Base-by-base conservation (phyloP, 768 basidiomycete genomes). In the Serendipita sp. region DNA sequence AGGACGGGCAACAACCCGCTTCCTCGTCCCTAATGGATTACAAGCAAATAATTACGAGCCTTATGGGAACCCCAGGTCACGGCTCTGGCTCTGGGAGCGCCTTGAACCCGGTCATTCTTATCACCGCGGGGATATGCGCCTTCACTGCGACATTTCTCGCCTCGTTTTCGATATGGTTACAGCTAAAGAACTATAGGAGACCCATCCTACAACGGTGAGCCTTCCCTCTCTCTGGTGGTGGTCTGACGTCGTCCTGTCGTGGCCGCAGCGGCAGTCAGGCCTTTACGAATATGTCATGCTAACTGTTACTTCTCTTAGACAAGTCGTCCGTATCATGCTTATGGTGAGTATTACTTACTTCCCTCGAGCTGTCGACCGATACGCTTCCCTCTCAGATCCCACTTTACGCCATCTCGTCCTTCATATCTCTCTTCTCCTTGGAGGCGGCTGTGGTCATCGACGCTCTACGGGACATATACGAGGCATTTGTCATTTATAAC, bases 381-480 rank as follows among this genome's bases (percentile, higher is more conserved):
- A 3, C 22, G 30, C 4, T 9, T 44, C 2, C n/a, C n/a, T 24
- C 3, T 51, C 74, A 74, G 75, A 75, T 77, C 3, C 95, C 95
- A 0, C 75, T 98, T 30, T 98, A 99, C 71, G 91, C 84, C 0
- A 77, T 98, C 30, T 80, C 96, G 0, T 93, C 91, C 2, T 77
- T 97, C 67, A 91, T 97, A 65, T 91, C 95, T 0, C 77, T 99
- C 42, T 90, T 93, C 75, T 96, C 93, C 0, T 76, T 97, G 62
- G 88, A 95, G 70, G 91, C 88, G 1, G 96, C 96, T 0, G 97
- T 97, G 75, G 85, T 96, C 65, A 94, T 99, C 64, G 96, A 99
- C 71, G 91, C 82, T 16, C 77, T 98, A 64, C 81, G 96, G 44
- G 96, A 98, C 72, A 81, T 99, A 16, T 99, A 99, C 72, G 96